phyloP scores from a whole-genome alignment of 495 filamentous ascomycete species.

The Penicillium macrosclerotiorum region DNA sequence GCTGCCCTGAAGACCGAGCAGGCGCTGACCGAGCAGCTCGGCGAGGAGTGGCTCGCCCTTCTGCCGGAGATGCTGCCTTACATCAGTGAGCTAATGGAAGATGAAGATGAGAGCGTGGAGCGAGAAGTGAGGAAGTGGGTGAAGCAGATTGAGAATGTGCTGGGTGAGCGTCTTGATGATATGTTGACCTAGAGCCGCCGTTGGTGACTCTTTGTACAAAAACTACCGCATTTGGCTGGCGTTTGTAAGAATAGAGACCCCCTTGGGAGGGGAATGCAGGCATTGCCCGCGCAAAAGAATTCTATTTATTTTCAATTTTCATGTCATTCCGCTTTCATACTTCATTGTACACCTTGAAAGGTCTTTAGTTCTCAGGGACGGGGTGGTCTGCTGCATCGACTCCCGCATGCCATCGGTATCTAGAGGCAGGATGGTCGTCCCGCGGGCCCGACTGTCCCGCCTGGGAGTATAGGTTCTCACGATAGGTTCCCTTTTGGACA shows the following conservation, averaged over 20 bases:
- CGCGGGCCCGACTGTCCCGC: constrained; percentile 44
- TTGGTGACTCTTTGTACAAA: constrained; percentile 24
- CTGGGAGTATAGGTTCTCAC: constrained; percentile 44
- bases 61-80: constrained; percentile 93
- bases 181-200: constrained; percentile 69
- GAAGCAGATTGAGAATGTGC: constrained; percentile 75
- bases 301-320: constrained; percentile 7
- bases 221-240: constrained; percentile 27
- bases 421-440: constrained; percentile 47
- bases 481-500: constrained; percentile 43
- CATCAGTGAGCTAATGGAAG: constrained; percentile 91
- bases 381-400: constrained; percentile 29
- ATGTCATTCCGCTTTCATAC: background rate
- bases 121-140: constrained; percentile 84
- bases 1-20: constrained; percentile 78
- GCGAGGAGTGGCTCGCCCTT: constrained; percentile 87
- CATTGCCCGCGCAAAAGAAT: constrained; percentile 9
- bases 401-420: constrained; percentile 50
- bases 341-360: background rate
- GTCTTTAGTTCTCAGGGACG: constrained; percentile 18
- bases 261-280: constrained; percentile 10
- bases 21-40: constrained; percentile 70
- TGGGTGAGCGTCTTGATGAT: constrained; percentile 83
- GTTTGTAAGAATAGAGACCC: constrained; percentile 22
- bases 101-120: constrained; percentile 91